phyloP scores from a whole-genome alignment of 257 asterid species.

The Phtheirospermum japonicum region DNA sequence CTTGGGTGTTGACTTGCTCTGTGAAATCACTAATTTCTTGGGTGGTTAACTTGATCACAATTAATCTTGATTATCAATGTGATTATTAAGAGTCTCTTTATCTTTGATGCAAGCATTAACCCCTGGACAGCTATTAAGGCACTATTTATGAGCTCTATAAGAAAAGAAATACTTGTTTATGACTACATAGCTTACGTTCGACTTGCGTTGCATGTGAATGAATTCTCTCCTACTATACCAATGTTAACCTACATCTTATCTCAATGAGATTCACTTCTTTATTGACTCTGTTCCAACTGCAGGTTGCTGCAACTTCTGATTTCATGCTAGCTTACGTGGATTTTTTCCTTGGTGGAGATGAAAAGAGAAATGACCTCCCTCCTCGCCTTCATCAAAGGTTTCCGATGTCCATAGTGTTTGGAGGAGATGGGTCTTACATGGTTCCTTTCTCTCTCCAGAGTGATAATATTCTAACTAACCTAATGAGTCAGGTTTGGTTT shows the following conservation, averaged over 20 bases:
- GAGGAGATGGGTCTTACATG: slow-evolving; percentile 96
- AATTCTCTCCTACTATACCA: slow-evolving; percentile 2
- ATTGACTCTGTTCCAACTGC: slow-evolving; percentile 24
- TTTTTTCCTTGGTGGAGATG: slow-evolving; percentile 96
- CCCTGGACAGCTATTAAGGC: slow-evolving; percentile 16
- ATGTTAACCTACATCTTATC: slow-evolving; percentile 15
- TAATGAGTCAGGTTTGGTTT: slow-evolving; percentile 77
- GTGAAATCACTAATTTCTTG: not conserved
- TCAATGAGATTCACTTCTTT: slow-evolving; percentile 23
- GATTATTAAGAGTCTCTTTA: not conserved
- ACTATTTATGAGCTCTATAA: slow-evolving; percentile 2
- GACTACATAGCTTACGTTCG: not conserved
- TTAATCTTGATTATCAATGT: not conserved
- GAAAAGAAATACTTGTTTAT: not conserved
- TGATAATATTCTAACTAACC: slow-evolving; percentile 69
- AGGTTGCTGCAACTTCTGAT: slow-evolving; percentile 93
- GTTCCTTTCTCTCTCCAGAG: slow-evolving; percentile 78
- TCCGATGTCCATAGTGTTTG: slow-evolving; percentile 73
- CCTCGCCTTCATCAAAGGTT: slow-evolving; percentile 78
- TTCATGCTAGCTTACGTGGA: slow-evolving; percentile 81
- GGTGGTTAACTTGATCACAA: not conserved
- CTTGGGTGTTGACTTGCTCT: not conserved
- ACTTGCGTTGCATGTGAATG: slow-evolving; percentile 7
- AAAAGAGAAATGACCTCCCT: slow-evolving; percentile 82
- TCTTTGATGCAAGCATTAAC: slow-evolving; percentile 3